A percentile compares a stretch with the other conserved stretches of the same genome.
Conservation (phyloP, 495 filamentous ascomycete species). For the Aspergillus olivimuriae region DNA sequence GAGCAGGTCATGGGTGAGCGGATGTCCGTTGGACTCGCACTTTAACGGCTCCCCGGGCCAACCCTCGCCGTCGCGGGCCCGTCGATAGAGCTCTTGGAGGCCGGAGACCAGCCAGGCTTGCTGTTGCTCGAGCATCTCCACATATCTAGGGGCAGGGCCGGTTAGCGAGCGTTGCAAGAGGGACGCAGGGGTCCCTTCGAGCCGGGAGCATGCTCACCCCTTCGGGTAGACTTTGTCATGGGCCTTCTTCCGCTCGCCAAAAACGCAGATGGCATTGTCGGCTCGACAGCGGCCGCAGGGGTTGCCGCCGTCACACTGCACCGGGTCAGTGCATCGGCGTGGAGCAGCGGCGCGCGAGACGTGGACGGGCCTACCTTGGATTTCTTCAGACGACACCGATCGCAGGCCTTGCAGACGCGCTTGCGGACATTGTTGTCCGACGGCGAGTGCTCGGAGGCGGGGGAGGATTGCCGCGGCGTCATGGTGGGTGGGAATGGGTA, state of each 20-base stretch:
- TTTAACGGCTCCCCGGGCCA: slow-evolving; percentile 52
- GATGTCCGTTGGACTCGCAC: slow-evolving; percentile 49
- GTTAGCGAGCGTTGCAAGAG: too few relatives aligned
- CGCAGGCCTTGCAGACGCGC: slow-evolving; percentile 58
- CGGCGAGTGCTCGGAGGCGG: slow-evolving; percentile 38
- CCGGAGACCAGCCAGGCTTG: slow-evolving; percentile 57
- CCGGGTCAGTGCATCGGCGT: slow-evolving; percentile 19
- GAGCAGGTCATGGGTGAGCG: slow-evolving; percentile 61
- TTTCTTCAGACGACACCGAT: slow-evolving; percentile 59
- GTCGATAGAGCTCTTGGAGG: slow-evolving; percentile 55
- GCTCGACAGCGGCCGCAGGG: slow-evolving; percentile 54
- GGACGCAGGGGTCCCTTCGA: too few relatives aligned
- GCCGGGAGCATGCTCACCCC: slow-evolving; percentile 43
- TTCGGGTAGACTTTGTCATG: slow-evolving; percentile 60
- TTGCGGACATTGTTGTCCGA: slow-evolving; percentile 45
- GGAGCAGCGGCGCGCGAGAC: slow-evolving; percentile 11
- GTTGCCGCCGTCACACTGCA: slow-evolving; percentile 54
- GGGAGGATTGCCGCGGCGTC: slow-evolving; percentile 42
- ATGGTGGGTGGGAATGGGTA: too few relatives aligned
- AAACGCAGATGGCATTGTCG: slow-evolving; percentile 56
- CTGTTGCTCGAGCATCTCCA: slow-evolving; percentile 68
- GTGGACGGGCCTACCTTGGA: slow-evolving; percentile 47
- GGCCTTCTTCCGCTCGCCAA: slow-evolving; percentile 56
- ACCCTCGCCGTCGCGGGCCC: slow-evolving; percentile 39
- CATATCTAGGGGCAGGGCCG: slow-evolving; percentile 42